Evolutionary conservation across 306 rosid species (phyloP).

Genomic region (Vigna angularis): DNA sequence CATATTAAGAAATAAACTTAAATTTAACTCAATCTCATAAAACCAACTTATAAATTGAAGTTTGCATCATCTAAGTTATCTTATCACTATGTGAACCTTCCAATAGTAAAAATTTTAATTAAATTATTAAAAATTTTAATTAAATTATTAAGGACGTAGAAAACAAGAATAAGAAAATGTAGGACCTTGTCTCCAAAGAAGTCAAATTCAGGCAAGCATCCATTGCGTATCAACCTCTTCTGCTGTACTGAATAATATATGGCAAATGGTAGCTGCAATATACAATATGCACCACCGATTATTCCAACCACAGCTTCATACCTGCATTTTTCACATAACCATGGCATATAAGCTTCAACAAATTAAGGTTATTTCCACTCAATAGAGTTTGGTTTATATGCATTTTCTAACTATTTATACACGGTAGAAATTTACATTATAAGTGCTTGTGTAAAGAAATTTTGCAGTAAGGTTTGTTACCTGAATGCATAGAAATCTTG

Average conservation of each 20-base stretch:
- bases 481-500: conserved; percentile 50
- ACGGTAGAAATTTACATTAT: too few species aligned
- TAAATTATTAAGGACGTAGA: background rate
- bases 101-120: background rate
- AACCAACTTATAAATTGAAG: too few species aligned
- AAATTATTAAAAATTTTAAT: background rate
- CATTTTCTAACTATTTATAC: too few species aligned
- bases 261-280: conserved; percentile 61
- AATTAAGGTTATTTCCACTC: too few species aligned
- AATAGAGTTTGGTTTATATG: too few species aligned
- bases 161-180: background rate
- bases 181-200: conserved; percentile 62
- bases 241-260: conserved; percentile 48
- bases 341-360: too few species aligned
- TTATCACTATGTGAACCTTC: too few species aligned
- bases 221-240: conserved; percentile 53
- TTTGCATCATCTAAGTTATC: too few species aligned
- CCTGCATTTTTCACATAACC: conserved; percentile 40
- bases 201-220: conserved; percentile 60
- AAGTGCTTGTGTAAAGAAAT: too few species aligned
- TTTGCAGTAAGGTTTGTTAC: conserved; percentile 17
- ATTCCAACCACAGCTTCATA: conserved; percentile 51
- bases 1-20: too few species aligned
- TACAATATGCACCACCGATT: conserved; percentile 53
- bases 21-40: too few species aligned